Evolutionary conservation across 169 alveolate species (phyloP), one percentile per base, ranked within the genome.

Genomic region (Eimeria acervulina): DNA sequence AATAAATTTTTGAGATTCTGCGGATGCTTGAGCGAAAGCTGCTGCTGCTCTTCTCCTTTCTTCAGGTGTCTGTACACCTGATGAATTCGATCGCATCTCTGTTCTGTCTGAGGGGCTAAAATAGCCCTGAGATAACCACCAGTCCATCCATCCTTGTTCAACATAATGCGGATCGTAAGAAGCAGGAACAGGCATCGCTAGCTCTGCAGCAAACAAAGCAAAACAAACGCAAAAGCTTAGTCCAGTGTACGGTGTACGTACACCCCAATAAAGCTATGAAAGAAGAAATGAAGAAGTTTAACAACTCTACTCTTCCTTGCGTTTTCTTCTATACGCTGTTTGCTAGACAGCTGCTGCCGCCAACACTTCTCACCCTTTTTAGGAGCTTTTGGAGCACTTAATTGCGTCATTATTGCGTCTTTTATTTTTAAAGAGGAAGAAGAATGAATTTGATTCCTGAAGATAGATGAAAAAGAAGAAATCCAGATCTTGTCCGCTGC

Each of bases 131-230:
- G 97, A 90, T 95, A 98, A 99, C 99, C 99, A 99, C 99, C 99
- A 99, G 28, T 95, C 96, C 95, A 98, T 98, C 99, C 99, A 99
- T 63, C 98, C 98, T 84, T 98, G 97, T 97, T 99, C 99, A 21
- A 99, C 99, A 33, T 97, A 98, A 80, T 98, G 98, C 26, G 99
- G 99, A 87, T 99, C 98, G 97, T 99, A 99, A 59, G 99, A 98
- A 72, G 97, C 98, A 40, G 99, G 98, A 98, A 96, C 93, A 10
- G 96, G 96, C 74, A 63, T 88, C 63, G 61, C 90, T 8, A 51
- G 55, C 83, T 36, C 94, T 87, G 94, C 78, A n/a, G n/a, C n/a
- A n/a, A 28, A 28, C 31, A 26, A 4, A 61, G 36, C 31, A 3
- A 13, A 8, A 61, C 72, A 15, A 8, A 26, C 7, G 72, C 7